These are phyloP conservation scores for Torulaspora gathmanii DNA, from an alignment of 805 yeast species.

Conservation along the genomic window DNA sequence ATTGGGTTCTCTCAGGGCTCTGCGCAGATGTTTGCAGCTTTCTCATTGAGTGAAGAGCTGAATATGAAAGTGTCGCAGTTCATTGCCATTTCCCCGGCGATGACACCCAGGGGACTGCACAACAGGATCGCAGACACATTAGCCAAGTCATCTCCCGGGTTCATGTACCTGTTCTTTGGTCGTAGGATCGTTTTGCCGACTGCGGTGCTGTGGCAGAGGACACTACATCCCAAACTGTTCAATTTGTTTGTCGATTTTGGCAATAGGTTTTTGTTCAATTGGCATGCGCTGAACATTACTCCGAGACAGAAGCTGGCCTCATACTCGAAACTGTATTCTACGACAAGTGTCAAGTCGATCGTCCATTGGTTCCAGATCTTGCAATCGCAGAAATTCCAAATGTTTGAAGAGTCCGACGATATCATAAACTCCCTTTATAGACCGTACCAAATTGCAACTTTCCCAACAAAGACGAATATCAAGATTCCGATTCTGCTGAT, in stretches of 20 bases:
- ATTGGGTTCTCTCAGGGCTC: slow-evolving; percentile 93
- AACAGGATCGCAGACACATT: slow-evolving; percentile 72
- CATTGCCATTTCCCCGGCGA: slow-evolving; percentile 89
- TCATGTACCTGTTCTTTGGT: slow-evolving; percentile 71
- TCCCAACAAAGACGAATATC: slow-evolving; percentile 62
- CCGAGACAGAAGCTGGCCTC: slow-evolving; percentile 70
- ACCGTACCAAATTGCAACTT: slow-evolving; percentile 36
- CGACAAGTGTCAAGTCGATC: slow-evolving; percentile 84
- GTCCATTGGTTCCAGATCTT: slow-evolving; percentile 98
- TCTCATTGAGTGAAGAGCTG: slow-evolving; percentile 59
- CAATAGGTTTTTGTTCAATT: slow-evolving; percentile 64
- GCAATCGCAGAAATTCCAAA: slow-evolving; percentile 68
- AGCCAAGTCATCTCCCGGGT: slow-evolving; percentile 68
- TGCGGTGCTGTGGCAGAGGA: slow-evolving; percentile 70
- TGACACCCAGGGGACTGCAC: slow-evolving; percentile 81
- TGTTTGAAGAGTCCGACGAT: slow-evolving; percentile 70
- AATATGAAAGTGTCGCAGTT: slow-evolving; percentile 53
- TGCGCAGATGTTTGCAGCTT: slow-evolving; percentile 85
- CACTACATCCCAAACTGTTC: slow-evolving; percentile 32
- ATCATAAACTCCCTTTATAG: slow-evolving; percentile 36
- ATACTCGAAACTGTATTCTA: slow-evolving; percentile 83
- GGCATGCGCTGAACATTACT: slow-evolving; percentile 72
- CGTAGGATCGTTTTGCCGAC: slow-evolving; percentile 67
- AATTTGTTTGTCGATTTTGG: slow-evolving; percentile 60
- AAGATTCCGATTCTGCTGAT: slow-evolving; percentile 68